phyloP scores from a whole-genome alignment of 495 filamentous ascomycete genomes.

The Lophiotrema nucula region DNA sequence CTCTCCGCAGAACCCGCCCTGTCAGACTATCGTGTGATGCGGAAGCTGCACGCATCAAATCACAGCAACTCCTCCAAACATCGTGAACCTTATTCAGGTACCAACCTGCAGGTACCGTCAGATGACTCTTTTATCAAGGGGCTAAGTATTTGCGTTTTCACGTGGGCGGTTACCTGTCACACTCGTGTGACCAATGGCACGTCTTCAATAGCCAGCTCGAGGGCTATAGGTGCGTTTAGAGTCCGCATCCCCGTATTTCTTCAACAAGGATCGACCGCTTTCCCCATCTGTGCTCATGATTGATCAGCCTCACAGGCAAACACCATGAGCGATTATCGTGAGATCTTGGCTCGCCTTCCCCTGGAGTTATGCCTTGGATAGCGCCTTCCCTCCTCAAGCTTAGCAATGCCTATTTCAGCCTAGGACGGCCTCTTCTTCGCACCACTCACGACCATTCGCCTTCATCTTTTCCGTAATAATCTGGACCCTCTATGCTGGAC shows the following conservation, averaged over 20 bases:
- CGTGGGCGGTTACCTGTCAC: constrained; percentile 8
- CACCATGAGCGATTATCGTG: too few species aligned
- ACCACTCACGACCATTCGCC: too few species aligned
- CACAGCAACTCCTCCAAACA: not conserved
- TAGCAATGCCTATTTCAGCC: too few species aligned
- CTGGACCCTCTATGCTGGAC: too few species aligned
- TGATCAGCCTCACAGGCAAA: too few species aligned
- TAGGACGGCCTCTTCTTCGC: too few species aligned
- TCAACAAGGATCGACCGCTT: too few species aligned
- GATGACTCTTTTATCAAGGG: constrained; percentile 1
- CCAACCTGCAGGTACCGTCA: constrained; percentile 3
- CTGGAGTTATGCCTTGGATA: too few species aligned
- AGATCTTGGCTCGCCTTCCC: too few species aligned
- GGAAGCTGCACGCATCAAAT: not conserved
- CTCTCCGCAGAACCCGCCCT: not conserved
- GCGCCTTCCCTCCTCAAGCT: too few species aligned
- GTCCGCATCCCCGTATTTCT: not conserved
- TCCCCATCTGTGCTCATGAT: too few species aligned
- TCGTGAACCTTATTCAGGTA: not conserved
- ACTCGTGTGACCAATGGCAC: not conserved
- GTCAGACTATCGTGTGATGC: not conserved
- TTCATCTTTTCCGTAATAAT: too few species aligned
- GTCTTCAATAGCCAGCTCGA: not conserved
- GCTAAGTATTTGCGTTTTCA: not conserved
- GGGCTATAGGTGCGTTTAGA: not conserved